These are phyloP conservation scores for Pisolithus marmoratus DNA, from an alignment of 768 basidiomycete genomes.

Conservation along the genomic window DNA sequence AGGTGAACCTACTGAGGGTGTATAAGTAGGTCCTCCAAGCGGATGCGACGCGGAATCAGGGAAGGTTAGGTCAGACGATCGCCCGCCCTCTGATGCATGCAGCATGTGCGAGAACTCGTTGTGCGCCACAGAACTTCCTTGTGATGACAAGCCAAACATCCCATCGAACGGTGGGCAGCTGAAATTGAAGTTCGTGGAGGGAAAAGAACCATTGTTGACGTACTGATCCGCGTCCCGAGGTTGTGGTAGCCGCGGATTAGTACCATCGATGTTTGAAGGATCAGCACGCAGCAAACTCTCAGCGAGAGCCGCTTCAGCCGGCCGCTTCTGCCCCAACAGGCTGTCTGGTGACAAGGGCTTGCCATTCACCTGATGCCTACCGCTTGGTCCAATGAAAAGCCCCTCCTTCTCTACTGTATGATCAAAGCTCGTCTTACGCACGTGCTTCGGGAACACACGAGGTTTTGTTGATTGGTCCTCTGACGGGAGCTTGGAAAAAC, in stretches of 20 bases:
- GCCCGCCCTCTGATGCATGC: constrained; percentile 21
- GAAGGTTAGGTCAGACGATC: constrained; percentile 26
- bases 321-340: constrained; percentile 67
- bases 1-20: constrained; percentile 30
- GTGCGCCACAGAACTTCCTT: constrained; percentile 29
- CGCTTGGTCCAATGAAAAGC: constrained; percentile 50
- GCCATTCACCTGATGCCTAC: constrained; percentile 78
- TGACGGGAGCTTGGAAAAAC: constrained; percentile 34
- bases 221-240: constrained; percentile 36
- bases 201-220: constrained; percentile 48
- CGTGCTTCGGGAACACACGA: constrained; percentile 73
- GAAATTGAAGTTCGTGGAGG: constrained; percentile 67
- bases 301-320: constrained; percentile 73
- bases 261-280: constrained; percentile 50
- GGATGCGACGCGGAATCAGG: constrained; percentile 28
- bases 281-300: constrained; percentile 80
- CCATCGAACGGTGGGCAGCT: constrained; percentile 62
- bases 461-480: constrained; percentile 32
- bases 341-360: constrained; percentile 63
- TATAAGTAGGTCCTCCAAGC: constrained; percentile 28
- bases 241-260: constrained; percentile 21
- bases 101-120: constrained; percentile 32
- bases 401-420: constrained; percentile 77
- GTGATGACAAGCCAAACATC: constrained; percentile 47
- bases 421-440: constrained; percentile 93